A percentile compares a stretch with the other conserved stretches of the same genome.
These are phyloP conservation scores for Kuraishia hungarica DNA, from an alignment of 805 yeast species.

Conservation along the genomic window DNA sequence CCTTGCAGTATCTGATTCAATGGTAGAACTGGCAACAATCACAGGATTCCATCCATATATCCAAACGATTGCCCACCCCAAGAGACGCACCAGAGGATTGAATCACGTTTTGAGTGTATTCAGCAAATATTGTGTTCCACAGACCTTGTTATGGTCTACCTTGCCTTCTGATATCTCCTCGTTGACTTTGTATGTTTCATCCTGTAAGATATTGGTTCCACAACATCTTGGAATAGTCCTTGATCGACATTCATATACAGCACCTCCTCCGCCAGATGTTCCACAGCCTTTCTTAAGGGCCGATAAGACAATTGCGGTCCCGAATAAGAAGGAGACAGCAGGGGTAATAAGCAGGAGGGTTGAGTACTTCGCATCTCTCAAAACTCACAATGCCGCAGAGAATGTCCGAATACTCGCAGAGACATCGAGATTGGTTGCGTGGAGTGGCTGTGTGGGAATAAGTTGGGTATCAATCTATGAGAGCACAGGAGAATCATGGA, in stretches of 20 bases:
- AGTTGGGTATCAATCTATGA: slow-evolving; percentile 17
- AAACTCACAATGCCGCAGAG: slow-evolving; percentile 32
- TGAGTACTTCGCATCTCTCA: slow-evolving; percentile 29
- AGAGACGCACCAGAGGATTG: slow-evolving; percentile 13
- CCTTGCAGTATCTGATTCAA: too few relatives aligned
- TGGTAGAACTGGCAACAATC: background rate
- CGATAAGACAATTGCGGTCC: slow-evolving; percentile 29
- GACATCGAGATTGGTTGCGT: slow-evolving; percentile 22
- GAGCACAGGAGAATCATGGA: slow-evolving; percentile 19
- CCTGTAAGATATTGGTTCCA: background rate
- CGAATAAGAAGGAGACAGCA: slow-evolving; percentile 25
- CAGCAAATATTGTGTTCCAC: slow-evolving; percentile 19
- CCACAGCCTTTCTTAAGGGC: slow-evolving; percentile 35
- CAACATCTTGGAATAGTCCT: slow-evolving; percentile 22
- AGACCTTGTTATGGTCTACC: background rate
- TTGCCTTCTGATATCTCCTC: background rate
- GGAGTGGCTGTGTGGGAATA: slow-evolving; percentile 19
- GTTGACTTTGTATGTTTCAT: background rate
- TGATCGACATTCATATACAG: slow-evolving; percentile 18
- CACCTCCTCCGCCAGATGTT: slow-evolving; percentile 30
- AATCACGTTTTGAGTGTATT: slow-evolving; percentile 7
- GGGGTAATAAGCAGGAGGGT: slow-evolving; percentile 22
- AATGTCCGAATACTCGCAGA: slow-evolving; percentile 28
- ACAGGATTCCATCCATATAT: background rate
- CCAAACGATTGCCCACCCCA: background rate